These are phyloP conservation scores for Chondrus crispus DNA, from an alignment of 23 red algal species.

Conservation along the genomic window DNA sequence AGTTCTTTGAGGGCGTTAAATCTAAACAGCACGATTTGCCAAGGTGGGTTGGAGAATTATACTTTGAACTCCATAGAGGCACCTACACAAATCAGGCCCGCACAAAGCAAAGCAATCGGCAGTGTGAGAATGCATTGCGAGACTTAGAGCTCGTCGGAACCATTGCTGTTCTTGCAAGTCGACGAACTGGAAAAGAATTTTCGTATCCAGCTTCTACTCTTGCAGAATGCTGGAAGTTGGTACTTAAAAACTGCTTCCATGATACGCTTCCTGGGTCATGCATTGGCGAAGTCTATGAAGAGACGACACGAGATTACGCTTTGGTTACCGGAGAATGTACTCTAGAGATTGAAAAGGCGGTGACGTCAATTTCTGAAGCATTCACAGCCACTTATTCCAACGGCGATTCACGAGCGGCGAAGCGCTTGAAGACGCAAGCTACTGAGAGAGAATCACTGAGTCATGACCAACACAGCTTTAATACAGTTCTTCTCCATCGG, in stretches of 20 bases:
- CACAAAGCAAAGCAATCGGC: constrained; percentile 57
- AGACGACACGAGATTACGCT: constrained; percentile 47
- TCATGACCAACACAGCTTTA: not conserved
- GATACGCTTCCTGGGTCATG: constrained; percentile 71
- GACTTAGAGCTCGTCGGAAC: constrained; percentile 45
- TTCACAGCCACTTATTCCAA: not conserved
- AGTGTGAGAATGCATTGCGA: constrained; percentile 39
- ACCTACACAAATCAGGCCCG: constrained; percentile 71
- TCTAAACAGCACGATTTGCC: constrained; percentile 43
- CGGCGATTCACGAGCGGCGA: not conserved
- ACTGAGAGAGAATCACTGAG: not conserved
- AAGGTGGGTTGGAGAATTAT: constrained; percentile 65
- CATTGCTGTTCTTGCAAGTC: not conserved
- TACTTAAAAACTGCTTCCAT: constrained; percentile 76
- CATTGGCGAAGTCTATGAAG: constrained; percentile 66
- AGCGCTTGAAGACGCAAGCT: not conserved
- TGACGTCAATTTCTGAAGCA: not conserved
- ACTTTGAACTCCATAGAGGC: constrained; percentile 79
- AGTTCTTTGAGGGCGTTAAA: constrained; percentile 61
- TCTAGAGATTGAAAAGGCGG: not conserved
- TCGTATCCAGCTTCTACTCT: constrained; percentile 24
- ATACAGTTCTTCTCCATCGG: not conserved
- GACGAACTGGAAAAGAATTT: not conserved
- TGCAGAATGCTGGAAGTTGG: constrained; percentile 46
- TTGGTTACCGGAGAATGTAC: constrained; percentile 20